Base-by-base conservation (phyloP, 495 filamentous ascomycete species). In the Polyplosphaeria fusca region DNA sequence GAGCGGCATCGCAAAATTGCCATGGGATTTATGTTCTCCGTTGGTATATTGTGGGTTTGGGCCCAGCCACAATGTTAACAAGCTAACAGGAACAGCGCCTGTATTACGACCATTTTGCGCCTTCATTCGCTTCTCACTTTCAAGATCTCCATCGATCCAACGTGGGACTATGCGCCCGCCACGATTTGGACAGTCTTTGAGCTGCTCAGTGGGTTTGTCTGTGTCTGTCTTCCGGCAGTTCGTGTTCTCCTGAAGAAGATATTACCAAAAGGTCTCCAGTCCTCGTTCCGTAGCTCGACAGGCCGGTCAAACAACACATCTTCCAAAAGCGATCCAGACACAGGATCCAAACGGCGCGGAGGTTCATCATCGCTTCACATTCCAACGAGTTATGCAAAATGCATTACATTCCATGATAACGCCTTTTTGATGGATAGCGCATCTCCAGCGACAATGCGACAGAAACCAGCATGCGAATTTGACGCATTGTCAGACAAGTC, bases 81-180 rank as follows among this genome's bases (percentile, higher is more conserved):
- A n/a, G n/a, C n/a, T n/a, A n/a, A n/a, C n/a, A n/a, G n/a, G n/a
- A 11, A 18, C 28, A 55, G 52, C 39, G 53, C 30, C 11, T 48
- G 43, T 27, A 56, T 56, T 27, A 49, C 53, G 1, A 56, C 53
- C 18, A 48, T 56, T 5, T n/a, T 56, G 4, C 53, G 53, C 1
- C 30, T 56, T 1, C 53, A 22, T 24, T 24, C 53, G 23, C 53
- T 56, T 35, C 53, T 56, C 22, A 19, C 3, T 23, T 56, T 56
- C 44, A 27, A 40, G 19, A 48, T 48, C 20, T 48, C 53, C 13
- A 49, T 49, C 44, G 44, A 56, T 30, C 53, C 53, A 5, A 56
- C 53, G 13, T 56, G 53, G 53, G 53, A 56, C 37, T 56, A 56
- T 18, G 53, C 48, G 5, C 53, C 53, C 18, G 43, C 45, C 2